Evolutionary conservation across 108 stramenopile genomes (phyloP).

Genomic region (Conticribra guillardii): DNA sequence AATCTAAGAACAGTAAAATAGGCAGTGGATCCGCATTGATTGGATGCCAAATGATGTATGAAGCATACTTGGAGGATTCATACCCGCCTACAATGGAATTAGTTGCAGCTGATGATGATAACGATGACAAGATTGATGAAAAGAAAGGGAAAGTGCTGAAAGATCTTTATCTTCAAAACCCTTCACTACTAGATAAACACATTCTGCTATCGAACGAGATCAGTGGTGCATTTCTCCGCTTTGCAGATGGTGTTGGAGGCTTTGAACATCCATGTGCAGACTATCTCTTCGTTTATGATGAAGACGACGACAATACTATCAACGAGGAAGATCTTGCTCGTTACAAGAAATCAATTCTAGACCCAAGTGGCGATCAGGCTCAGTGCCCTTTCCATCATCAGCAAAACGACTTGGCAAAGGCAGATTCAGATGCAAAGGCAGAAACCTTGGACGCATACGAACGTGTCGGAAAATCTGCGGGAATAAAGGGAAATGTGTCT

Average conservation of each 20-base stretch:
- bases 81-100: slow-evolving; percentile 29
- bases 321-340: slow-evolving; percentile 22
- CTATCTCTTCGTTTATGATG: slow-evolving; percentile 47
- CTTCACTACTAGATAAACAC: slow-evolving; percentile 25
- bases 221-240: slow-evolving; percentile 23
- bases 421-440: slow-evolving; percentile 41
- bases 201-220: slow-evolving; percentile 30
- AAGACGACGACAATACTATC: slow-evolving; percentile 42
- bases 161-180: slow-evolving; percentile 34
- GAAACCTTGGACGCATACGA: slow-evolving; percentile 73
- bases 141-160: slow-evolving; percentile 29
- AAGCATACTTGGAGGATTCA: slow-evolving; percentile 41
- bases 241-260: slow-evolving; percentile 24
- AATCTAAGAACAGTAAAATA: neutral
- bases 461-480: slow-evolving; percentile 70
- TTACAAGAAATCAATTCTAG: too few relatives aligned
- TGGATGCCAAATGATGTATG: slow-evolving; percentile 50
- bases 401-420: neutral
- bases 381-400: slow-evolving; percentile 25
- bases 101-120: slow-evolving; percentile 6
- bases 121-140: slow-evolving; percentile 11
- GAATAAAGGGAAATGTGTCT: slow-evolving; percentile 55
- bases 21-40: slow-evolving; percentile 32
- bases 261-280: slow-evolving; percentile 45
- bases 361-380: neutral